These are phyloP conservation scores for Zoysia pacifica DNA, from an alignment of 176 grass and related monocot species.

Conservation along the genomic window DNA sequence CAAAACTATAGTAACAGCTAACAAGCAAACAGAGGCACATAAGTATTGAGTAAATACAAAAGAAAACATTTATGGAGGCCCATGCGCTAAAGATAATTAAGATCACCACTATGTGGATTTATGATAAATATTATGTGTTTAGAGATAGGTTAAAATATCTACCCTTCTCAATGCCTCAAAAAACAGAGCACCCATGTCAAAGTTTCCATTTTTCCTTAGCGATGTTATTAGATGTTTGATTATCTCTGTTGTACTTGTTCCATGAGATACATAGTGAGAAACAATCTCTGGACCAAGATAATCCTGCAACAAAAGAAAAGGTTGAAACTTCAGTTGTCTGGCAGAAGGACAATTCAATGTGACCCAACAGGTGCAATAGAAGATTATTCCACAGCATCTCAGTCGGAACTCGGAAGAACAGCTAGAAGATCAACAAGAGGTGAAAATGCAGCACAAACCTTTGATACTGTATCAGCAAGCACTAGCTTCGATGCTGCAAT, in stretches of 20 bases:
- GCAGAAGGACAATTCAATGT: neutral
- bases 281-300: slow-evolving; percentile 92
- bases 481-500: slow-evolving; percentile 93
- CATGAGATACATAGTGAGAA: slow-evolving; percentile 88
- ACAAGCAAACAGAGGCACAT: slow-evolving; percentile 1
- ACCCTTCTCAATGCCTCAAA: slow-evolving; percentile 87
- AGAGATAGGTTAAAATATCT: slow-evolving; percentile 39
- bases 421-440: slow-evolving; percentile 22
- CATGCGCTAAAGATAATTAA: slow-evolving; percentile 3
- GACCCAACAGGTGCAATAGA: slow-evolving; percentile 3
- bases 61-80: neutral
- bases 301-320: slow-evolving; percentile 55
- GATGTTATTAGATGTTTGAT: slow-evolving; percentile 81
- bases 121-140: slow-evolving; percentile 13
- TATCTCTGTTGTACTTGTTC: slow-evolving; percentile 77
- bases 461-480: slow-evolving; percentile 74
- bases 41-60: neutral
- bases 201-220: slow-evolving; percentile 71
- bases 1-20: neutral
- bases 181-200: slow-evolving; percentile 67
- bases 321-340: slow-evolving; percentile 5
- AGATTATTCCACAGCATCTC: slow-evolving; percentile 15
- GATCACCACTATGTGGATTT: neutral
- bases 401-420: slow-evolving; percentile 24
- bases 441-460: slow-evolving; percentile 58